Base-by-base conservation (phyloP, 768 basidiomycete species). In the Astraeus odoratus region DNA sequence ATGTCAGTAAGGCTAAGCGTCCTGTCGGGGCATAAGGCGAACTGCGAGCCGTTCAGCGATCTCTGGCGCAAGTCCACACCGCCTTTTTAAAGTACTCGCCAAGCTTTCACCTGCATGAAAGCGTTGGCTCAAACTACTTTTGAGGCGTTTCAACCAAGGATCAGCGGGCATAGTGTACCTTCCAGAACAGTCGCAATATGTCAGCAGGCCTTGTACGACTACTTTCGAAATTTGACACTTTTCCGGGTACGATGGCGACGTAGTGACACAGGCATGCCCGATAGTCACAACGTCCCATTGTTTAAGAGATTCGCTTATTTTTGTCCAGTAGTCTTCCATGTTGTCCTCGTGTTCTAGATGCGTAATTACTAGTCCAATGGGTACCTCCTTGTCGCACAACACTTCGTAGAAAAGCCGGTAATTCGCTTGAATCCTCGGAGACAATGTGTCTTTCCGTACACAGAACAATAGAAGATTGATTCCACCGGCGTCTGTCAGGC, bases 311-410 rank as follows among this genome's bases (percentile, higher is more conserved):
- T 5, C 10, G 12, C n/a, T n/a, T 10, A 13, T 31, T 29, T 13
- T 29, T 29, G 19, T 30, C 66, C 65, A 67, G 66, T 66, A 69
- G 36, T 51, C 49, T 3, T 56, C 54, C 49, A 60, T 59, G 18
- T 50, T 51, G 1, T 42, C 18, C 5, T 62, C 41, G 20, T 35
- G 51, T 36, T 57, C 56, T 1, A 57, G 53, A 31, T 46, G 39
- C 4, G 52, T 57, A 36, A 57, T 50, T 1, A 45, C 39, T 13
- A 31, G 30, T n/a, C 12, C 30, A 31, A 31, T n/a, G 12, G 27
- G 27, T 13, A 29, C 27, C 27, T 49, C 42, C 19, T 31, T 26
- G 22, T 51, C 25, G 39, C 52, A 49, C n/a, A 57, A 23, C 1
- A 30, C 42, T n/a, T 46, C 40, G 37, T 53, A 40, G 36, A 54